Evolutionary conservation across 345 rosid genomes (phyloP), one percentile per base, ranked within the genome.

Genomic region (Citrus mangshanensis): DNA sequence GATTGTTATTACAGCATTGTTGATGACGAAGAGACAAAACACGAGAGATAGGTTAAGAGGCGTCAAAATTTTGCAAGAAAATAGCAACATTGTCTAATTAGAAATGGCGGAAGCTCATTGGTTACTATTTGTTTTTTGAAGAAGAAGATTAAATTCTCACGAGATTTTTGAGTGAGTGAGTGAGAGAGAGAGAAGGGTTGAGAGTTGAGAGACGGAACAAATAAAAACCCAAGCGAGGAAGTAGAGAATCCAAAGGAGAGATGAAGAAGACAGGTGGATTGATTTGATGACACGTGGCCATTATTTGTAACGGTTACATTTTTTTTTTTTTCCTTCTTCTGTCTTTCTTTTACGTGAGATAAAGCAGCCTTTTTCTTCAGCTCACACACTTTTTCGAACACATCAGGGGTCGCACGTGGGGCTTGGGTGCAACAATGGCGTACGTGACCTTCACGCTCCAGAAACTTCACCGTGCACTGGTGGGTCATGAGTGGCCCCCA

Each of bases 261-360:
- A 16, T 79, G 91, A 86, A 78, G 72, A 66, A 66, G 90, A 91
- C 96, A 91, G 85, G 90, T 90, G 92, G 89, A 79, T 79, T 51
- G 38, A 34, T 19, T 24, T 77, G 40, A 0, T 13, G 95, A 82
- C 98, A 90, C 96, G 91, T 90, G 91, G 70, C 72, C 58, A 1
- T 24, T 54, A 2, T 22, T 42, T 27, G 28, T 62, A 89, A 89
- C 88, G 89, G 89, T 85, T 82, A 80, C 5, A 46, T 46, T 9
- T 83, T 81, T 4, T 32, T 30, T 30, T 32, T 32, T 88, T 82
- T 79, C 18, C 7, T 4, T 34, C 0, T 6, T 34, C 10, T n/a
- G n/a, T n/a, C 51, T 12, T 46, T 13, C 18, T 13, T 46, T 46
- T 46, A 3, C 51, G 16, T 13, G 27, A 40, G 66, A 54, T 40